Conservation (phyloP, 108 stramenopile species). For the Skeletonema potamos region DNA sequence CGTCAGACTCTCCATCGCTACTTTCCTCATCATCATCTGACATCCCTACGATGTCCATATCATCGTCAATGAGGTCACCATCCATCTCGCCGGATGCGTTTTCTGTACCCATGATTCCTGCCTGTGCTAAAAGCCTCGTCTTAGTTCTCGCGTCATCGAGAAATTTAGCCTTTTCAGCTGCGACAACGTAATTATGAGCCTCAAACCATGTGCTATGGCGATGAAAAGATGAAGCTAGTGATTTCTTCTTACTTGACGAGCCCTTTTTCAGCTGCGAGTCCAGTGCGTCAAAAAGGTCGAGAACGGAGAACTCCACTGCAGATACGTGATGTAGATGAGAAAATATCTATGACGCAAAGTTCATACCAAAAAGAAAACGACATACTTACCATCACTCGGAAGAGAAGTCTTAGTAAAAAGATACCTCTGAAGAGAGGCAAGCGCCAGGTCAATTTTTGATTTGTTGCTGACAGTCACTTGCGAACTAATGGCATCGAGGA, state of each 20-base stretch:
- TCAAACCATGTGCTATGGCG: constrained; percentile 78
- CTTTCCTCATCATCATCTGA: constrained; percentile 50
- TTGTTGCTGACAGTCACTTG: constrained; percentile 65
- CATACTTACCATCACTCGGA: constrained; percentile 71
- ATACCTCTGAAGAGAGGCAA: constrained; percentile 90
- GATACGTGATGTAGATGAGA: not conserved
- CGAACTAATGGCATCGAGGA: constrained; percentile 78
- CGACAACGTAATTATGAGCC: constrained; percentile 81
- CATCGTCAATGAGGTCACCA: constrained; percentile 42
- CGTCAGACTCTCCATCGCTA: constrained; percentile 38
- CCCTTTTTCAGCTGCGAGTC: constrained; percentile 77
- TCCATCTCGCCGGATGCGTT: constrained; percentile 35
- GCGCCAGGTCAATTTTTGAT: constrained; percentile 60
- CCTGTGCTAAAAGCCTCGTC: constrained; percentile 63
- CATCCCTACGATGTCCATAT: constrained; percentile 48
- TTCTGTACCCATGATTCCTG: constrained; percentile 49
- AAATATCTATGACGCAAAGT: not conserved
- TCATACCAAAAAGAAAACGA: not conserved
- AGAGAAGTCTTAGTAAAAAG: constrained; percentile 90
- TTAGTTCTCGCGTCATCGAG: constrained; percentile 36
- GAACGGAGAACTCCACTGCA: constrained; percentile 81
- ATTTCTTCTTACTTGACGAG: constrained; percentile 22
- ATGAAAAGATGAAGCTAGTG: constrained; percentile 45
- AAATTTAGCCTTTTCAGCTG: constrained; percentile 56
- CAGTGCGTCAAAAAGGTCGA: constrained; percentile 90